A percentile compares a stretch with the other conserved stretches of the same genome.
Conservation (phyloP, 2,329 filamentous ascomycete species). For the Diaporthe sp. region DNA sequence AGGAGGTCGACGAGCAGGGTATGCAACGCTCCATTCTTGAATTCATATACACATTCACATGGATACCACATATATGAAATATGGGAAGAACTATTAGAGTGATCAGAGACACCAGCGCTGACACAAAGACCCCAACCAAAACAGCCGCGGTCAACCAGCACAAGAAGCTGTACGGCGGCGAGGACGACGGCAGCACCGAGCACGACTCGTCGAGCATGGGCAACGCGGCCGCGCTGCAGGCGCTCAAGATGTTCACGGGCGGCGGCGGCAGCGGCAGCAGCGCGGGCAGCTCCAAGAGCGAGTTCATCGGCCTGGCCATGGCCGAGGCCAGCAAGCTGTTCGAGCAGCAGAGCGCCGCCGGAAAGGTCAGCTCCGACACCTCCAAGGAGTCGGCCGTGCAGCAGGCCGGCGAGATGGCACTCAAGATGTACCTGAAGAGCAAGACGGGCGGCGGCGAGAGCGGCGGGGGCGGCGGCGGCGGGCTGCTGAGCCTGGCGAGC, state of each 20-base stretch:
- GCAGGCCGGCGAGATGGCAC: constrained; percentile 85
- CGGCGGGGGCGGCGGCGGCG: constrained; percentile 55
- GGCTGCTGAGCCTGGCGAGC: constrained; percentile 61
- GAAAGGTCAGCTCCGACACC: constrained; percentile 67
- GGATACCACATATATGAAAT: too few relatives aligned
- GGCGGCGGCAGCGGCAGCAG: constrained; percentile 52
- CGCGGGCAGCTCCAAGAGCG: constrained; percentile 71
- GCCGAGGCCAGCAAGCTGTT: constrained; percentile 85
- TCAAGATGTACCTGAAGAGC: constrained; percentile 93
- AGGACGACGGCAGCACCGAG: constrained; percentile 59
- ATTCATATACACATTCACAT: too few relatives aligned
- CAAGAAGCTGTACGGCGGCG: constrained; percentile 77
- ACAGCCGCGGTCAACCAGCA: constrained; percentile 80
- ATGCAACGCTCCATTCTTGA: constrained; percentile 42
- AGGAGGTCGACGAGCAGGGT: constrained; percentile 66
- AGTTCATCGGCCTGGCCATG: constrained; percentile 90
- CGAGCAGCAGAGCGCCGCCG: constrained; percentile 68
- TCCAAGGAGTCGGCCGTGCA: constrained; percentile 87
- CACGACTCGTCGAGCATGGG: constrained; percentile 71
- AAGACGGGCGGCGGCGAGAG: constrained; percentile 62
- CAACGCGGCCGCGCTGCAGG: constrained; percentile 83
- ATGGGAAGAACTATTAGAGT: too few relatives aligned
- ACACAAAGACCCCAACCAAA: not conserved
- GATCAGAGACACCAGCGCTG: not conserved
- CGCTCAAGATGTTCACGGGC: constrained; percentile 82